Base-by-base conservation (phyloP, 208 protist genomes). In the Histomonas meleagridis region DNA sequence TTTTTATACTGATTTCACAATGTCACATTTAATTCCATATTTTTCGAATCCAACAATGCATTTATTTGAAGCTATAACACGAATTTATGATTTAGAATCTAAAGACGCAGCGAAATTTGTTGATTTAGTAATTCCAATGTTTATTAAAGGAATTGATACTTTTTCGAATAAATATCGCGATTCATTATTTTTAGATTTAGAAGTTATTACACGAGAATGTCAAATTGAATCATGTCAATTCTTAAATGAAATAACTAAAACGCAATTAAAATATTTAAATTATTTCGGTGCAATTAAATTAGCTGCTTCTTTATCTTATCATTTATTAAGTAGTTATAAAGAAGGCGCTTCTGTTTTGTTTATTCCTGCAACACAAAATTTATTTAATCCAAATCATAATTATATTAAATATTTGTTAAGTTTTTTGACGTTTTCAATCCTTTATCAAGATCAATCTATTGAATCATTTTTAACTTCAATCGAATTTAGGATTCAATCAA, bases 11-110 rank as follows among this genome's bases (percentile, higher is more conserved):
- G 46, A 86, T 86, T 86, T 86, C 32, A 55, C 76, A 57, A 43
- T 86, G 32, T 86, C 76, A 1, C 76, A 86, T 86, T 35, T 86
- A 23, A 35, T 86, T 86, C 76, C 76, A 51, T 86, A 57, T 55
- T 86, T 86, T 16, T 26, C 51, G 9, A 0, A 2, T 2, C 76
- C 76, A 57, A 38, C 76, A 86, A 86, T 86, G 76, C 76, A 43
- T 55, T 5, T 86, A 5, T 86, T 86, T 28, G 76, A 86, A 55
- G 62, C 32, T 28, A 43, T 81, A 0, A 81, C 70, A 3, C 10
- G 70, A n/a, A 81, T 81, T 32, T 81, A 46, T 43, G 70, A 81
- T 3, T 28, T 43, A 32, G 32, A 40, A 10, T 32, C 76, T 4
- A n/a, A 51, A 51, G 46, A 51, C 46, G 43, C 76, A 26, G 76